phyloP scores from a whole-genome alignment of 2,329 filamentous ascomycete genomes.

The Pseudogymnoascus sp. region DNA sequence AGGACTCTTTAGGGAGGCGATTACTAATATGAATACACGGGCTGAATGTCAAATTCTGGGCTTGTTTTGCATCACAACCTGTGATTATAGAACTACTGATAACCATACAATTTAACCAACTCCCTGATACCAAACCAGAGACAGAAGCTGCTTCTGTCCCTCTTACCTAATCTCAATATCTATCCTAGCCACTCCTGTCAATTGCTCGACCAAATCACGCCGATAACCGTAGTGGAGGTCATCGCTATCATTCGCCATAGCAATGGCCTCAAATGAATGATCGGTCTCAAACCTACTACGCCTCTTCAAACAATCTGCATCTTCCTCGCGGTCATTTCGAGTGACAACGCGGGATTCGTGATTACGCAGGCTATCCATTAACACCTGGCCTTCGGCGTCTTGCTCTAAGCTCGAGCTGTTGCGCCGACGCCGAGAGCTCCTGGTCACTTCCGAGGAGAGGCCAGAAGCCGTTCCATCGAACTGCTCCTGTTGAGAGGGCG shows the following conservation, averaged over 20 bases:
- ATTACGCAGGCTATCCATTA: conserved; percentile 21
- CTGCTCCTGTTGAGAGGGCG: neutral
- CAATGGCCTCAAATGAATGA: conserved; percentile 14
- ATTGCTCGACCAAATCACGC: conserved; percentile 31
- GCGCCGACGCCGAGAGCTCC: neutral
- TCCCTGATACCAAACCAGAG: neutral
- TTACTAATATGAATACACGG: neutral
- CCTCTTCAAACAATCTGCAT: neutral
- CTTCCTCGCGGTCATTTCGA: conserved; percentile 9
- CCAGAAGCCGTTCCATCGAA: neutral
- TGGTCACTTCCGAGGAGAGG: neutral
- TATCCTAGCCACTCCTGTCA: conserved; percentile 34
- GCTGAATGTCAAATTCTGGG: neutral
- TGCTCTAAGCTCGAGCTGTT: neutral
- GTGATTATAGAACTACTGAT: neutral
- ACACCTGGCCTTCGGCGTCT: conserved; percentile 15
- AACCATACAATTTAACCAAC: conserved; percentile 5
- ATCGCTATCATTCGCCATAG: conserved; percentile 7
- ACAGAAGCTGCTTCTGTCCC: neutral
- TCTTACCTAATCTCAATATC: conserved; percentile 34
- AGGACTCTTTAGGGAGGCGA: neutral
- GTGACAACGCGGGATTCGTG: neutral
- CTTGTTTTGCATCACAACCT: neutral
- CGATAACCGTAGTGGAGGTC: neutral
- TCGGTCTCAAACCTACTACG: neutral